Conservation (phyloP, 176 grass and related monocot species). For the Cocos nucifera region DNA sequence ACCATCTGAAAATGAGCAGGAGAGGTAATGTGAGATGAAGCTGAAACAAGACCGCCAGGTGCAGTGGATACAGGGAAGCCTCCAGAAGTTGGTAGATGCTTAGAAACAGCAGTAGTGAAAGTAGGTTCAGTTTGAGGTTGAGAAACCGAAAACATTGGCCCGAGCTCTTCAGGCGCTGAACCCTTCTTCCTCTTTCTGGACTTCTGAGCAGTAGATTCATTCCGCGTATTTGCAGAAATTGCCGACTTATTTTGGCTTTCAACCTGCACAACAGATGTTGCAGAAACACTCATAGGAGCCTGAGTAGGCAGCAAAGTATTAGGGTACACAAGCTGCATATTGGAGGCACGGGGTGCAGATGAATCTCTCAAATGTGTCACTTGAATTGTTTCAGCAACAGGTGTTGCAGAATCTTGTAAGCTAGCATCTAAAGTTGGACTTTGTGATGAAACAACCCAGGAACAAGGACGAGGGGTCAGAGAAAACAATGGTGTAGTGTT, state of each 20-base stretch:
- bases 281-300: conserved; percentile 25
- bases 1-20: conserved; percentile 37
- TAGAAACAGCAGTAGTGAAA: conserved; percentile 31
- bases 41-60: conserved; percentile 31
- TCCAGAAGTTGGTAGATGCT: conserved; percentile 13
- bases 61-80: conserved; percentile 48
- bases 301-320: conserved; percentile 31
- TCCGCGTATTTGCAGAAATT: conserved; percentile 37
- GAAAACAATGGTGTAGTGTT: conserved; percentile 47
- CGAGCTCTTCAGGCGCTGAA: conserved; percentile 40
- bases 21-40: conserved; percentile 32
- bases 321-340: conserved; percentile 26
- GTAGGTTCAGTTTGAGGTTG: conserved; percentile 34
- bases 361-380: conserved; percentile 39
- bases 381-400: conserved; percentile 48
- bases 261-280: conserved; percentile 26
- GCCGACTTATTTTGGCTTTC: conserved; percentile 47
- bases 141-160: conserved; percentile 26
- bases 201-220: conserved; percentile 45
- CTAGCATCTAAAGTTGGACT: conserved; percentile 77
- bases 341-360: conserved; percentile 35
- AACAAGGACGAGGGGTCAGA: conserved; percentile 35
- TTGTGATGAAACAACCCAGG: conserved; percentile 59
- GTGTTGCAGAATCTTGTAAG: conserved; percentile 28
- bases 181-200: conserved; percentile 95